These are phyloP conservation scores for Dimocarpus longan DNA, from an alignment of 345 rosid species.

Conservation along the genomic window DNA sequence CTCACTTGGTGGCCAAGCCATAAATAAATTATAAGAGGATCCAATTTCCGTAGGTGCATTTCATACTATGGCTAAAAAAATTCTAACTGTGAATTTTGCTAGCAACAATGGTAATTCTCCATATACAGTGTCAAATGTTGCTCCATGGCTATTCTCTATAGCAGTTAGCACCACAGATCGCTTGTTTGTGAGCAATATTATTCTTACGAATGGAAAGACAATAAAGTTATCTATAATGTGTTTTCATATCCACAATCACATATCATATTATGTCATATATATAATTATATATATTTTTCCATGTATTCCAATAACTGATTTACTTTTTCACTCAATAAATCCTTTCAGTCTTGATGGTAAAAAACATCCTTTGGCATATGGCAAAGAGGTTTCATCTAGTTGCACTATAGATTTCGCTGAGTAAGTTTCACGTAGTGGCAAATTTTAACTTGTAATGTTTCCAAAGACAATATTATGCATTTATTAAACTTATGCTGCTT, in stretches of 20 bases:
- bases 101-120: constrained; percentile 27
- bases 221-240: constrained; percentile 32
- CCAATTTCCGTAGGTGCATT: constrained; percentile 9
- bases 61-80: constrained; percentile 57
- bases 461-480: too few species aligned
- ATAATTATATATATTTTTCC: too few species aligned
- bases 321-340: constrained; percentile 34
- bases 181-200: constrained; percentile 28
- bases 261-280: not conserved
- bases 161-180: constrained; percentile 59
- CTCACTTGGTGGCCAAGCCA: not conserved
- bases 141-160: constrained; percentile 59
- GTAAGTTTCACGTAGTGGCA: constrained; percentile 23
- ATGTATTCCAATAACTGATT: not conserved
- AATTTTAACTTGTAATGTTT: not conserved
- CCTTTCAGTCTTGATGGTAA: constrained; percentile 31
- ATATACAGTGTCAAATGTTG: not conserved
- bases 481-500: not conserved
- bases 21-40: constrained; percentile 5
- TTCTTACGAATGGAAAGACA: constrained; percentile 42
- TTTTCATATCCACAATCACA: not conserved
- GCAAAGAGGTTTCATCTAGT: not conserved
- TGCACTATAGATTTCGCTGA: not conserved
- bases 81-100: constrained; percentile 42
- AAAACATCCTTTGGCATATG: constrained; percentile 35